Evolutionary conservation across 1,284 basidiomycete genomes (phyloP), one percentile per base, ranked within the genome.

Genomic region (Sporisorium exsertum): DNA sequence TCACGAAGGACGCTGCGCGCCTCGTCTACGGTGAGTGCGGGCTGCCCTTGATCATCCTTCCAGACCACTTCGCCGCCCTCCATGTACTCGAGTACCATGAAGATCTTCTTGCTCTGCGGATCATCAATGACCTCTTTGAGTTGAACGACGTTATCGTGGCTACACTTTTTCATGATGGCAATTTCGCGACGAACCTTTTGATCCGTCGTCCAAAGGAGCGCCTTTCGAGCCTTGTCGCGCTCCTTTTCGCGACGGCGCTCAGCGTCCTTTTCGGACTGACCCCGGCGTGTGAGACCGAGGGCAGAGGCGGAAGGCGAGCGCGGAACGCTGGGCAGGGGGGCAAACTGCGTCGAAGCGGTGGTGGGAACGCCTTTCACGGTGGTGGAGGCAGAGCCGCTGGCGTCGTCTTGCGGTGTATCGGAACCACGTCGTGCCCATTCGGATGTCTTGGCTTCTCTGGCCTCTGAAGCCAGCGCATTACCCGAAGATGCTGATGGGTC

Each of bases 21-120:
- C 85, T 97, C 93, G 58, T 91, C 90, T 16, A 97, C 90, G 9
- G 91, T 91, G 68, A 98, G 88, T 9, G 92, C 89, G 5, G 96
- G 96, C 9, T 69, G 71, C 5, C 76, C 80, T 20, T 66, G 57
- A 15, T 72, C 73, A 56, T 84, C 79, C 81, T 91, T 90, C 95
- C 96, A 99, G 79, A 91, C 91, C 53, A 99, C 91, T 86, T 98
- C 95, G 43, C 97, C 96, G 32, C 95, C 95, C 18, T 91, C 91
- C 82, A 97, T 92, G 86, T 94, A 97, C 86, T 99, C 96, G 89
- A 99, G 92, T 52, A 98, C 94, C 91, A 99, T 93, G 86, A 94
- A 97, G 46, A 98, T 93, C 87, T 93, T 94, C 84, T 93, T 93
- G 69, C 90, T 91, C 71, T 93, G 89, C 26, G 91, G 91, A 86